Conservation (phyloP, 2,329 filamentous ascomycete species). For the Colletotrichum liaoningense region DNA sequence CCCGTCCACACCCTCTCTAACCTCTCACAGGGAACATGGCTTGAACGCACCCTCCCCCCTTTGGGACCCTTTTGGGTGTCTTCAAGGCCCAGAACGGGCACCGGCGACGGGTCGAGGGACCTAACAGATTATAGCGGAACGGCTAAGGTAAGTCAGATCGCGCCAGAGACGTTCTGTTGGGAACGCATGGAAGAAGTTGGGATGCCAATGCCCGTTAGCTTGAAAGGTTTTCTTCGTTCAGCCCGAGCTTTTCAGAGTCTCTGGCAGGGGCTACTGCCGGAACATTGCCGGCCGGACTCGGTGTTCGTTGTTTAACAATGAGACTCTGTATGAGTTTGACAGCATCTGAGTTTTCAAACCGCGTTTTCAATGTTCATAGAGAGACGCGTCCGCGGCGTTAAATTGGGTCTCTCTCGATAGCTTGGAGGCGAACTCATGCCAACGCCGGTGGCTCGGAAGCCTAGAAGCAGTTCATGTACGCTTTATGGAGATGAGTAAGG, state of each 20-base stretch:
- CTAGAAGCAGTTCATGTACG: background rate
- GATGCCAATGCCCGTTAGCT: constrained; percentile 2
- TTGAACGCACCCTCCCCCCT: background rate
- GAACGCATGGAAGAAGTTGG: background rate
- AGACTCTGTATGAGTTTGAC: background rate
- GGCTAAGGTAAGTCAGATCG: background rate
- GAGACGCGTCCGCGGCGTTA: background rate
- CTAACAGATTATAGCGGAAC: background rate
- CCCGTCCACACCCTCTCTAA: background rate
- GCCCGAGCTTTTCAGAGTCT: background rate
- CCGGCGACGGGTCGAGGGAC: background rate
- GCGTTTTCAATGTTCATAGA: background rate
- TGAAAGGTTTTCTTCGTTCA: background rate
- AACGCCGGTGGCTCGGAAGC: background rate
- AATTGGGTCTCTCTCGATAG: background rate
- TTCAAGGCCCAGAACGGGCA: background rate
- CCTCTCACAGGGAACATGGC: background rate
- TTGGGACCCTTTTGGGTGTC: background rate
- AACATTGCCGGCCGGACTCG: background rate
- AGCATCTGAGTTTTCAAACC: background rate
- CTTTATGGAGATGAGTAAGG: background rate
- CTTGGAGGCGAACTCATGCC: background rate
- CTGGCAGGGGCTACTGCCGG: background rate
- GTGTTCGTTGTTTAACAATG: no score
- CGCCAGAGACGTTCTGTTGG: constrained; percentile 3